Evolutionary conservation across 139 green algal species (phyloP), one percentile per base, ranked within the genome.

Genomic region (Tetratostichococcus sp.): DNA sequence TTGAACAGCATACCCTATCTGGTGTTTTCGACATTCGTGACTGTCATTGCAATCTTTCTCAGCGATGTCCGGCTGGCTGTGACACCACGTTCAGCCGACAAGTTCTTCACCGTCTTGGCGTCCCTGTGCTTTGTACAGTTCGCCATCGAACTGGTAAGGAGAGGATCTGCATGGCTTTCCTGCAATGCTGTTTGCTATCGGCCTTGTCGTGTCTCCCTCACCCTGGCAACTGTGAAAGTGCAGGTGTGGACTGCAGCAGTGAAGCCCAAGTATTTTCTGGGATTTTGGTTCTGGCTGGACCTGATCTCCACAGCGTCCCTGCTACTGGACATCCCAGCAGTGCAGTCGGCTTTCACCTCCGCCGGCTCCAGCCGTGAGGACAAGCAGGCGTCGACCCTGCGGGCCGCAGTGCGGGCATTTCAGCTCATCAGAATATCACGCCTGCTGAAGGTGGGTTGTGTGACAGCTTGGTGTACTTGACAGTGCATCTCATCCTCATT

Each of bases 231-330:
- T n/a, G n/a, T n/a, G n/a, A 34, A n/a, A 25, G 6, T 22, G 30
- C 65, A 69, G 30, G 11, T 69, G 2, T 39, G 30, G 65, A 69
- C 30, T 35, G 14, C 30, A 34, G 65, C 65, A 69, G 65, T 65
- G 2, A 58, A 75, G 30, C 77, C 77, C 25, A 67, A 70, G 8
- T 98, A 96, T 85, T 92, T 94, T 65, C 33, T 93, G 26, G 84
- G 88, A 32, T 95, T 97, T 70, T 98, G 96, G 81, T 97, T 96
- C 73, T 96, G 83, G 86, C 85, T 97, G 19, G 94, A 98, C 80
- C 59, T 89, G 16, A 79, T 96, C 0, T 90, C 88, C 0, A 91
- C 86, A 0, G 34, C 86, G 65, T 93, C 84, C 22, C 83, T 98
- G 39, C 67, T 93, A 1, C 76, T 90, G 59, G 89, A 93, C 77